Evolutionary conservation across 176 grass and related monocot species (phyloP), one percentile per base, ranked within the genome.

Genomic region (Carex myosuroides): DNA sequence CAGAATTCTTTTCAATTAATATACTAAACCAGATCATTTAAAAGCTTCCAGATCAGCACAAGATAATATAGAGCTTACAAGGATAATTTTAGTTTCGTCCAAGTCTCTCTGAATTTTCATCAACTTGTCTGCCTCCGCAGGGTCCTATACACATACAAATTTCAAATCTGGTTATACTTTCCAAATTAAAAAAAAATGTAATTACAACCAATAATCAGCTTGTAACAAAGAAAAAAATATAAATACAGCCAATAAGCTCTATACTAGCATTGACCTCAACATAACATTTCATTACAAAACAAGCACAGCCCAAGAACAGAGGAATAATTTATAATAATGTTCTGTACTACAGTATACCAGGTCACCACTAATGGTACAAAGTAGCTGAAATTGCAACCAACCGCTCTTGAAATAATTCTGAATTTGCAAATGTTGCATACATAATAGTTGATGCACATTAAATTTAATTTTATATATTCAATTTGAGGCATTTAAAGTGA

Each of bases 31-130:
- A 73, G 24, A 73, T 13, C 8, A 48, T 22, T 50, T 6, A 29
- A 48, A 63, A 81, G 53, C 58, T 81, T 81, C 35, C 13, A 13
- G 13, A 81, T 42, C 16, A 61, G 78, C 39, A 16, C 12, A 53
- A 11, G 61, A 65, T 24, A 26, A 53, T 81, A 54, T 26, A 82
- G n/a, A 50, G 87, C 88, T 94, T 92, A 99, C 97, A 29, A 99
- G 90, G 64, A 99, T 96, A 81, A 99, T 99, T 86, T 95, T 99
- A 29, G 97, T 99, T 85, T 96, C 97, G 90, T 99, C 97, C 80
- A 99, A 88, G 73, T 99, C 91, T 83, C 91, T 89, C 87, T 99
- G 93, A 60, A 99, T 96, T 94, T 99, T 96, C 72, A 91, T 85
- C 83, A 99, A 86, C 75, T 99, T 99, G 90, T 96, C 97, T 84